A percentile compares a stretch with the other conserved stretches of the same genome.
These are phyloP conservation scores for Trichomonas gallinae DNA, from an alignment of 208 protist genomes.

Conservation along the genomic window DNA sequence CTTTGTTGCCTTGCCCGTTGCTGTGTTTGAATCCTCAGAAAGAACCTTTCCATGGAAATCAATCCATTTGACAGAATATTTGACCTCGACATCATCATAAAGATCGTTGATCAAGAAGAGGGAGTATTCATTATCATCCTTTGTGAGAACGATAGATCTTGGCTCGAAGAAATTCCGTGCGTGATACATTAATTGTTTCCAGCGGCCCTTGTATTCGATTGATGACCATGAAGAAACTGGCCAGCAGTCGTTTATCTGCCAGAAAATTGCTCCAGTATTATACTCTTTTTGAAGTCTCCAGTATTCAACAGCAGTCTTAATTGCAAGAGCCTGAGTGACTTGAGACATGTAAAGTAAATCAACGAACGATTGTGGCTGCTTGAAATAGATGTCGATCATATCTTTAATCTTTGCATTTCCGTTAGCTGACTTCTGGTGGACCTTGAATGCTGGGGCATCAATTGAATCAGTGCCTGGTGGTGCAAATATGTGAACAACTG, in stretches of 20 bases:
- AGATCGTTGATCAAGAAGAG: not conserved
- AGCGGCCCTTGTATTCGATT: not conserved
- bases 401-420: not conserved
- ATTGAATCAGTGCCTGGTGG: not conserved
- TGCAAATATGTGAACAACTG: not conserved
- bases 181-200: not conserved
- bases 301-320: not conserved
- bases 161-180: not conserved
- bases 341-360: not conserved
- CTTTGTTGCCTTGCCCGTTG: not conserved
- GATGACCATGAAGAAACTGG: not conserved
- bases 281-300: not conserved
- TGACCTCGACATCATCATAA: not conserved
- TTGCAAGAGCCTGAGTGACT: not conserved
- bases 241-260: slow-evolving; percentile 13
- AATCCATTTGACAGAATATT: not conserved
- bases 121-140: not conserved
- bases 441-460: not conserved
- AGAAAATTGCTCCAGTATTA: not conserved
- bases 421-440: not conserved
- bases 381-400: not conserved
- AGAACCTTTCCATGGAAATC: not conserved
- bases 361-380: not conserved
- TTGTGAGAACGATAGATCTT: not conserved
- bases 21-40: not conserved